Evolutionary conservation across 2,329 filamentous ascomycete genomes (phyloP), one percentile per base, ranked within the genome.

Genomic region (Exophiala viscosa): DNA sequence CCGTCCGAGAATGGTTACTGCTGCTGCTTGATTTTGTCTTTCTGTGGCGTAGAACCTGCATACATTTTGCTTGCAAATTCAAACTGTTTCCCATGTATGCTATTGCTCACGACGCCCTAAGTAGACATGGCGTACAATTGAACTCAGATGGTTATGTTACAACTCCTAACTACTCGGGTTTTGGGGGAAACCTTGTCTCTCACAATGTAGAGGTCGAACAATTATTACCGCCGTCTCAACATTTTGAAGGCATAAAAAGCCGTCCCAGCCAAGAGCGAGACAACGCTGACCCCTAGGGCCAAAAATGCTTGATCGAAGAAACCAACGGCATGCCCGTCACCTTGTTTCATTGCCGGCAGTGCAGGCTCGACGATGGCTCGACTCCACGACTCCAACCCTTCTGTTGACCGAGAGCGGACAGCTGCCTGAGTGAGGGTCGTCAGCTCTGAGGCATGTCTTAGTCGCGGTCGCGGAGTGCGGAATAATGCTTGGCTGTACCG

Each of bases 271-370:
- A 45, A 11, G 8, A 44, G 15, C 17, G 39, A 35, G 15, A 53
- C 5, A n/a, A 34, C 31, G 6, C 23, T 8, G n/a, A 35, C 17
- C 10, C 48, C 40, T 2, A 50, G 6, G 2, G 36, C 20, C 3
- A 78, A 59, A 32, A 78, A 67, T 0, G 74, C 76, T 52, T 76
- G 72, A 53, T 77, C 73, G 55, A 79, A 79, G 63, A 76, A 78
- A 0, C 75, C 76, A 23, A 77, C 42, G 41, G 66, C 54, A 52
- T 58, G 34, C 48, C 73, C 57, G 28, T 62, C 58, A 1, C 64
- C 65, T 56, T 74, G 67, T 2, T 67, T 67, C 2, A 66, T 67
- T 3, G 71, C 58, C 9, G 62, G 64, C 43, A 73, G 64, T 6
- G 63, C 62, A 60, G 56, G 64, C 3, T 62, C 50, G 1, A 63